A percentile compares a stretch with the other conserved stretches of the same genome.
Evolutionary conservation across 23 red algal species (phyloP).

Genomic region (Agarophyton chilense): DNA sequence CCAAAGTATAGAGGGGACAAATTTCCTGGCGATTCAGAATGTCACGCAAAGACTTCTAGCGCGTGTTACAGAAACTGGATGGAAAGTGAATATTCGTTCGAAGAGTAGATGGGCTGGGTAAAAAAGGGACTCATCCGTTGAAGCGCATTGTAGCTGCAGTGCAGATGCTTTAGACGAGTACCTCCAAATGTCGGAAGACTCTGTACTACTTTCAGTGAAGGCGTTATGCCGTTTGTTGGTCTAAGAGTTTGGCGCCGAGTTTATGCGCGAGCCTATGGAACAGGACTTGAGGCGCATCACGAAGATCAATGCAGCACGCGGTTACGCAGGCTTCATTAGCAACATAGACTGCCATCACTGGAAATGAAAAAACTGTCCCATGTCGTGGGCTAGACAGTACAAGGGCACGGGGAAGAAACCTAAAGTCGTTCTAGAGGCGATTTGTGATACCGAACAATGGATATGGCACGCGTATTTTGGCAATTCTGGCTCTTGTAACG

Average conservation of each 20-base stretch:
- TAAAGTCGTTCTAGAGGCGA: constrained; percentile 37
- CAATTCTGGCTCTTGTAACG: not conserved
- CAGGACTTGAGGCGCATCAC: constrained; percentile 16
- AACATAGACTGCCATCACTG: constrained; percentile 46
- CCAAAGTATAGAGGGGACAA: too few species aligned
- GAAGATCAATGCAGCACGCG: not conserved
- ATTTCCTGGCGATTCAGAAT: too few species aligned
- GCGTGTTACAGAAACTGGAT: too few species aligned
- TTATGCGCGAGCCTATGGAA: constrained; percentile 18
- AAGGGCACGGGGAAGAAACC: constrained; percentile 38
- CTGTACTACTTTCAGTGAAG: too few species aligned
- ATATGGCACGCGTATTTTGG: constrained; percentile 49
- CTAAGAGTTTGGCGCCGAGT: constrained; percentile 43
- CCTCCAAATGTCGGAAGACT: too few species aligned
- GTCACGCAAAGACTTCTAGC: too few species aligned
- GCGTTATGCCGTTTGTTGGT: too few species aligned
- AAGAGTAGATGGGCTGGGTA: too few species aligned
- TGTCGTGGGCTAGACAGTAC: constrained; percentile 23
- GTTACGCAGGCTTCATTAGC: constrained; percentile 39
- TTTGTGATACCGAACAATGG: constrained; percentile 22
- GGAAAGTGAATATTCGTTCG: too few species aligned
- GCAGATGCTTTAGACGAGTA: too few species aligned
- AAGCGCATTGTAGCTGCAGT: too few species aligned
- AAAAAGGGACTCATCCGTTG: too few species aligned
- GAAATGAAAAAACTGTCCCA: constrained; percentile 52